Percentiles rank a stretch among this genome's conserved stretches.
These are phyloP conservation scores for Thielaviopsis euricoi DNA, from an alignment of 2,329 filamentous ascomycete species.

Conservation along the genomic window DNA sequence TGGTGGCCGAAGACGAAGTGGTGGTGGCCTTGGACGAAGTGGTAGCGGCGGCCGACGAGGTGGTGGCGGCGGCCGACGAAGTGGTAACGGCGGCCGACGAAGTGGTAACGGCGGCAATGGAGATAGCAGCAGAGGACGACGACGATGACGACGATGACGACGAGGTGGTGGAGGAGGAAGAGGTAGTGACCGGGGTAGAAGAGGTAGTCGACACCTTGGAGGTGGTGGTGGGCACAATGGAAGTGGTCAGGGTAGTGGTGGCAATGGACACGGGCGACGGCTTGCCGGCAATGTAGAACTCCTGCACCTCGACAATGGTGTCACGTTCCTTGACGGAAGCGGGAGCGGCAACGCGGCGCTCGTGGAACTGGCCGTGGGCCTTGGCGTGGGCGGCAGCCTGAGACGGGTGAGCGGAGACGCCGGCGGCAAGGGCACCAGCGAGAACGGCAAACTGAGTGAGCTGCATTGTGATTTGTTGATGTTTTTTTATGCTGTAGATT, in stretches of 20 bases:
- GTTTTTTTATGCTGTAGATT: background rate
- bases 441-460: constrained; percentile 23
- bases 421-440: constrained; percentile 22
- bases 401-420: constrained; percentile 26
- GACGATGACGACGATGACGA: background rate
- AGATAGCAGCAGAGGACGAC: constrained; percentile 6
- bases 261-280: constrained; percentile 16
- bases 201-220: background rate
- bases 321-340: constrained; percentile 10
- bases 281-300: constrained; percentile 22
- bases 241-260: constrained; percentile 13
- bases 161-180: background rate
- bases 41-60: too few relatives aligned
- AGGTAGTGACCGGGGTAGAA: constrained; percentile 2
- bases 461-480: constrained; percentile 22
- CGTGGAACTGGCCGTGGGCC: constrained; percentile 18
- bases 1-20: constrained; percentile 15
- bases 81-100: background rate
- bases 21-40: too few relatives aligned
- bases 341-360: constrained; percentile 18
- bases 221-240: constrained; percentile 12
- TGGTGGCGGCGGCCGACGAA: background rate
- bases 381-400: constrained; percentile 20
- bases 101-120: constrained; percentile 10
- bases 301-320: constrained; percentile 2